phyloP scores from a whole-genome alignment of 257 asterid species.

The Plectranthus barbatus region DNA sequence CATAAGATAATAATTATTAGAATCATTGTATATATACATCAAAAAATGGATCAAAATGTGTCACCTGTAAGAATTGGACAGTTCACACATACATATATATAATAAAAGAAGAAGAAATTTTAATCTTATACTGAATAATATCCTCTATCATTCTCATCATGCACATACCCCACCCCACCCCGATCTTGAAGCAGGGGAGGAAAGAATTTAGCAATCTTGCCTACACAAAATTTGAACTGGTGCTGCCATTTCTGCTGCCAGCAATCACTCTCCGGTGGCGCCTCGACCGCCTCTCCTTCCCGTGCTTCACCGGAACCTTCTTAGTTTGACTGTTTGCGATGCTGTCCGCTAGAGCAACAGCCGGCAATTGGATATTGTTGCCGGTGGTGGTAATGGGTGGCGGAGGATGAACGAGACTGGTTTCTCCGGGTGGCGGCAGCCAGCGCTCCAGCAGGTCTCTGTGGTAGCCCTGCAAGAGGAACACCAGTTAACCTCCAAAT shows the following conservation, averaged over 20 bases:
- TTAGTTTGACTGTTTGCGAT: background rate
- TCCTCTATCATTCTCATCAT: slow-evolving; percentile 26
- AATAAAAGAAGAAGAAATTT: background rate
- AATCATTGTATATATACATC: background rate
- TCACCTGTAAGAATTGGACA: background rate
- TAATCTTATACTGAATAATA: background rate
- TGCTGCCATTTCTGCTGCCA: slow-evolving; percentile 29
- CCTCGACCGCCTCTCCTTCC: slow-evolving; percentile 44
- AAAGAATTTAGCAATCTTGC: slow-evolving; percentile 21
- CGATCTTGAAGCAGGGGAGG: too few relatives aligned
- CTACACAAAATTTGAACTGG: slow-evolving; percentile 30
- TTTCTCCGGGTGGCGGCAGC: slow-evolving; percentile 31
- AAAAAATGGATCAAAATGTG: slow-evolving; percentile 8
- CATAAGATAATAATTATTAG: background rate
- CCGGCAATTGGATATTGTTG: slow-evolving; percentile 8
- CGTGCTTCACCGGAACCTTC: slow-evolving; percentile 39
- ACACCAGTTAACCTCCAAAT: background rate
- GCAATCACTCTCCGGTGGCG: slow-evolving; percentile 54
- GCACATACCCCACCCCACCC: background rate
- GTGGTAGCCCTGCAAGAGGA: slow-evolving; percentile 67
- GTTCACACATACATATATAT: background rate
- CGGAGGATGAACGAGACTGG: slow-evolving; percentile 33
- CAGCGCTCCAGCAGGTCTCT: slow-evolving; percentile 59
- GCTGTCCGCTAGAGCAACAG: slow-evolving; percentile 3
- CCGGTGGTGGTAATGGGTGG: slow-evolving; percentile 4